These are phyloP conservation scores for Pestalotiopsis sp. DNA, from an alignment of 2,329 filamentous ascomycete genomes.

Conservation along the genomic window DNA sequence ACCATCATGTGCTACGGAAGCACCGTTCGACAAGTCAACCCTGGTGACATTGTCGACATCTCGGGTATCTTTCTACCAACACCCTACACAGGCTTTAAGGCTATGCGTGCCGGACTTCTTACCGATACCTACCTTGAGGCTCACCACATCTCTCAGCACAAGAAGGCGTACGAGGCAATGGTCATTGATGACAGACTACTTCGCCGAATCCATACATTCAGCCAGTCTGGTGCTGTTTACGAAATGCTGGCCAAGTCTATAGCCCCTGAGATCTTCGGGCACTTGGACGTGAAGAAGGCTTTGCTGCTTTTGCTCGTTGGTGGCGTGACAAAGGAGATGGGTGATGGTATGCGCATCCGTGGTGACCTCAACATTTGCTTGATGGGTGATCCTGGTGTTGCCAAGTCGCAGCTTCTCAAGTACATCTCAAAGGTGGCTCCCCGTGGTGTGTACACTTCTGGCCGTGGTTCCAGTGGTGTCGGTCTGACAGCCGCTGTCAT, in stretches of 20 bases:
- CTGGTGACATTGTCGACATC: slow-evolving; percentile 91
- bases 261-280: slow-evolving; percentile 94
- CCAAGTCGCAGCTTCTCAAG: slow-evolving; percentile 96
- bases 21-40: slow-evolving; percentile 84
- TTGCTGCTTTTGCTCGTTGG: slow-evolving; percentile 93
- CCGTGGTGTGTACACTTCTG: slow-evolving; percentile 83
- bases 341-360: slow-evolving; percentile 97
- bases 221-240: slow-evolving; percentile 87
- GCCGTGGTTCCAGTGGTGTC: slow-evolving; percentile 79
- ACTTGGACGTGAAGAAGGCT: slow-evolving; percentile 97
- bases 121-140: slow-evolving; percentile 98
- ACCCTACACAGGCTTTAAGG: slow-evolving; percentile 98
- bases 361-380: slow-evolving; percentile 98
- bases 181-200: slow-evolving; percentile 79
- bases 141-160: slow-evolving; percentile 92
- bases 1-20: slow-evolving; percentile 89
- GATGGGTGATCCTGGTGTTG: slow-evolving; percentile 99
- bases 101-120: slow-evolving; percentile 91
- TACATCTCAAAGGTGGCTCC: slow-evolving; percentile 98
- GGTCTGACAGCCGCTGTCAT: slow-evolving; percentile 83
- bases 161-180: slow-evolving; percentile 96
- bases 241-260: slow-evolving; percentile 96
- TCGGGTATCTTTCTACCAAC: slow-evolving; percentile 96
- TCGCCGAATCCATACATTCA: slow-evolving; percentile 82
- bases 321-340: slow-evolving; percentile 94